Base-by-base conservation (phyloP, 2,329 filamentous ascomycete genomes). In the Nemania serpens region DNA sequence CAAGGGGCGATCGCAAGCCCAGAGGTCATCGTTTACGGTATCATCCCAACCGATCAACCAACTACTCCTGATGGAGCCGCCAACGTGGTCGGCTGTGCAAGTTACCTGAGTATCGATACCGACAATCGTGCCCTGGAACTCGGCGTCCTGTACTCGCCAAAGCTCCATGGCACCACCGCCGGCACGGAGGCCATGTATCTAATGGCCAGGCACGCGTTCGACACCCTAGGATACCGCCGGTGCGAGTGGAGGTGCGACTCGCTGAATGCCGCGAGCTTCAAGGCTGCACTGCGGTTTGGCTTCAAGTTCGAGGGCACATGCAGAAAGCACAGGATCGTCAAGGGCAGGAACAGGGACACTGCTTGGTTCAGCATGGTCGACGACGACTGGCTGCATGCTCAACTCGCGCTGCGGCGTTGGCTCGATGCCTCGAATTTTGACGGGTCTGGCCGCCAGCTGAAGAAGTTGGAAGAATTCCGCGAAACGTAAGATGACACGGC, bases 261-360 rank as follows among this genome's bases (percentile, higher is more conserved):
- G 47, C 33, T 50, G 47, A 36, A 50, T 12, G 47, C 47, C 17
- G 47, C 47, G 47, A 50, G 47, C 47, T 33, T 29, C 11, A 34
- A 33, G 12, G 12, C 47, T 4, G 47, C 47, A 15, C 47, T 36
- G 11, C 17, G 33, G 7, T 20, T 50, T 3, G 33, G 33, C 9
- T 50, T 50, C 17, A 11, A n/a, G 5, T 22, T 37, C 33, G 33
- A 50, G 47, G 33, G 33, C 17, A 13, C 18, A 7, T 50, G 37
- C n/a, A 10, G 47, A 18, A 37, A 37, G 17, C 34, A 37, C 33
- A 13, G 20, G 29, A 37, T 50, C 3, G 33, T 50, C 33, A 37
- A 37, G 33, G 33, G 47, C 5, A n/a, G 17, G 9, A 50, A 37
- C n/a, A 37, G 47, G 13, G 47, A 48, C 17, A 48, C 45, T n/a